A percentile compares a stretch with the other conserved stretches of the same genome.
Conservation (phyloP, 192 early-diverging fungal genomes). For the Fimicolochytrium jonesii region DNA sequence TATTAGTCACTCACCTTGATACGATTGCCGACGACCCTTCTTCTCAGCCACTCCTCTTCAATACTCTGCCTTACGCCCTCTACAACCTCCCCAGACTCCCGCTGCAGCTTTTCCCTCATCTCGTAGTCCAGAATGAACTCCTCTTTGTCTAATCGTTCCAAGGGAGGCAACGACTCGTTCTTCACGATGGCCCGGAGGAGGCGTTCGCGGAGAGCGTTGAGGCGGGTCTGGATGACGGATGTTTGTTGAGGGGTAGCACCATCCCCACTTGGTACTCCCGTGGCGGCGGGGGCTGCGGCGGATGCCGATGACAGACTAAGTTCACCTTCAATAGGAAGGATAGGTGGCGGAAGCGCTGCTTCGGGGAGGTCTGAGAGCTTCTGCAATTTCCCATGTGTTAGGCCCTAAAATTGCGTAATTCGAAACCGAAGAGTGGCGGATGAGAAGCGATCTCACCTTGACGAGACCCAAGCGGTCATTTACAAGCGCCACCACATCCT, state of each 20-base stretch:
- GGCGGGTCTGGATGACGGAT: constrained; percentile 19
- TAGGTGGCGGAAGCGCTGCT: too few relatives aligned
- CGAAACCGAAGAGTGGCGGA: too few relatives aligned
- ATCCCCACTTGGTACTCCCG: too few relatives aligned
- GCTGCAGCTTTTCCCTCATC: constrained; percentile 41
- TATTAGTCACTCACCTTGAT: constrained; percentile 52
- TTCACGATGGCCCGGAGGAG: constrained; percentile 37
- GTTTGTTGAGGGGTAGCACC: too few relatives aligned
- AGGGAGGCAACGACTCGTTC: constrained; percentile 38
- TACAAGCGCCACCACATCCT: not conserved
- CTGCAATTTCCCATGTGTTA: too few relatives aligned
- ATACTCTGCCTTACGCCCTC: constrained; percentile 30
- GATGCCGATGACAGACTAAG: too few relatives aligned
- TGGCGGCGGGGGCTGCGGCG: too few relatives aligned
- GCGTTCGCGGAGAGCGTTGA: constrained; percentile 35
- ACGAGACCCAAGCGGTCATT: not conserved
- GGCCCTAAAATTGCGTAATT: too few relatives aligned
- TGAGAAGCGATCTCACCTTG: too few relatives aligned
- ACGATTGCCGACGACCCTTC: constrained; percentile 42
- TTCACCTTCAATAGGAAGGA: too few relatives aligned
- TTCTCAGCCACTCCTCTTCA: constrained; percentile 47
- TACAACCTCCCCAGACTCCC: constrained; percentile 31
- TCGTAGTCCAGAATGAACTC: constrained; percentile 56
- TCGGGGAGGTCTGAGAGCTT: too few relatives aligned
- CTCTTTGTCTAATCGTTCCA: constrained; percentile 39